Conservation (phyloP, 768 basidiomycete species). For the Nidularia pulvinata region DNA sequence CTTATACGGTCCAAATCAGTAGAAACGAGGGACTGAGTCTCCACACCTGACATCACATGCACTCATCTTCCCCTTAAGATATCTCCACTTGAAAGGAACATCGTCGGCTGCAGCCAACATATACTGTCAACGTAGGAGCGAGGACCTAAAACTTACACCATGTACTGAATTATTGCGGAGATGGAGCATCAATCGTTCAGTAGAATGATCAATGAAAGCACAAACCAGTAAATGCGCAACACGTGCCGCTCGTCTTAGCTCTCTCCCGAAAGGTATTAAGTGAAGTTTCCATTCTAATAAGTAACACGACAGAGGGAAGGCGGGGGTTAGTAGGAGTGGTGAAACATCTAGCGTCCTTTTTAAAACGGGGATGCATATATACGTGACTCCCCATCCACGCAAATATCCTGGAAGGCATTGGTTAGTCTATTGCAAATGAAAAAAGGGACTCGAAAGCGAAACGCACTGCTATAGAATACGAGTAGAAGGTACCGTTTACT, state of each 20-base stretch:
- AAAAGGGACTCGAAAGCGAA: neutral
- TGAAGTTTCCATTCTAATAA: constrained; percentile 9
- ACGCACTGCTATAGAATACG: constrained; percentile 6
- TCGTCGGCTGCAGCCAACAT: neutral
- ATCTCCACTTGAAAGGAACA: neutral
- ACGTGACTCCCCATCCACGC: constrained; percentile 1
- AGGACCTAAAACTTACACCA: neutral
- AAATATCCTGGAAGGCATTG: neutral
- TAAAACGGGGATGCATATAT: constrained; percentile 9
- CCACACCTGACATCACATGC: too few relatives aligned
- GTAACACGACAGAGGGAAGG: constrained; percentile 7
- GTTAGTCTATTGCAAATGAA: neutral
- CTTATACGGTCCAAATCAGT: too few relatives aligned
- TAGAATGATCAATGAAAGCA: neutral
- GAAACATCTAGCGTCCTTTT: constrained; percentile 20
- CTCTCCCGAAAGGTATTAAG: constrained; percentile 1
- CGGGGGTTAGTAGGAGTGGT: constrained; percentile 5
- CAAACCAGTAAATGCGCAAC: too few relatives aligned
- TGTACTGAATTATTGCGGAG: neutral
- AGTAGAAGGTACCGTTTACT: constrained; percentile 41
- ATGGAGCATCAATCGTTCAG: neutral
- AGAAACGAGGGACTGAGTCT: too few relatives aligned
- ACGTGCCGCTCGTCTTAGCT: too few relatives aligned
- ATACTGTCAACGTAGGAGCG: neutral
- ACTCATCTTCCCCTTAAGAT: too few relatives aligned